Evolutionary conservation across 192 early-diverging fungal genomes (phyloP).

Genomic region (Umbelopsis ramanniana): DNA sequence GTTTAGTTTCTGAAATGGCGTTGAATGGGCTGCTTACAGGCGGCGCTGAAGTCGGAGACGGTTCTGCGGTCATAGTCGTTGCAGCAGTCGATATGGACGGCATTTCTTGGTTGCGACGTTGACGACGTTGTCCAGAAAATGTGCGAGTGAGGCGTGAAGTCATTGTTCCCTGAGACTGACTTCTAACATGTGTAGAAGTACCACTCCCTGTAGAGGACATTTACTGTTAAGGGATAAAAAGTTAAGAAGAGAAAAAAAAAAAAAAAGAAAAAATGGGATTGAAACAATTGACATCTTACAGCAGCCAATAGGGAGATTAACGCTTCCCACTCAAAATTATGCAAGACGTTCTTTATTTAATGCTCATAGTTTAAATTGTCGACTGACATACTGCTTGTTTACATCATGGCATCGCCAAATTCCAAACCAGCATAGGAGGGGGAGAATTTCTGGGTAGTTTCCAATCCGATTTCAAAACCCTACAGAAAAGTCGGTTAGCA

Average conservation of each 20-base stretch:
- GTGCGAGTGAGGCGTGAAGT: slow-evolving; percentile 17
- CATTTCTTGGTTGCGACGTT: slow-evolving; percentile 7
- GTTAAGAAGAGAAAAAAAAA: neutral
- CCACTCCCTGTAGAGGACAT: slow-evolving; percentile 3
- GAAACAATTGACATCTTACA: slow-evolving; percentile 1
- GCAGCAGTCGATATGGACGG: slow-evolving; percentile 15
- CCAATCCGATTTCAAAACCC: neutral
- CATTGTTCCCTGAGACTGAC: slow-evolving; percentile 13
- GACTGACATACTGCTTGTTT: slow-evolving; percentile 8
- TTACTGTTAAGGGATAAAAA: neutral
- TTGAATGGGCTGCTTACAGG: neutral
- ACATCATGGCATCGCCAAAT: neutral
- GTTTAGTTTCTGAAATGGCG: neutral
- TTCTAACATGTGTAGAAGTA: slow-evolving; percentile 12
- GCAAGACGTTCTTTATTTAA: slow-evolving; percentile 1
- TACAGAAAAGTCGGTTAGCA: neutral
- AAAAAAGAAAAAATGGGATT: neutral
- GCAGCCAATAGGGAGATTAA: slow-evolving; percentile 17
- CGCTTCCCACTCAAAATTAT: neutral
- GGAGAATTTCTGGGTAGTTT: too few species aligned
- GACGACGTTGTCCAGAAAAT: slow-evolving; percentile 17
- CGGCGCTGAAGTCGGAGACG: slow-evolving; percentile 10
- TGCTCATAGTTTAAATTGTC: neutral
- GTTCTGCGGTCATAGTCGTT: neutral
- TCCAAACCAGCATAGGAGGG: neutral